Base-by-base conservation (phyloP, 169 alveolate species). In the Ichthyophthirius multifiliis region DNA sequence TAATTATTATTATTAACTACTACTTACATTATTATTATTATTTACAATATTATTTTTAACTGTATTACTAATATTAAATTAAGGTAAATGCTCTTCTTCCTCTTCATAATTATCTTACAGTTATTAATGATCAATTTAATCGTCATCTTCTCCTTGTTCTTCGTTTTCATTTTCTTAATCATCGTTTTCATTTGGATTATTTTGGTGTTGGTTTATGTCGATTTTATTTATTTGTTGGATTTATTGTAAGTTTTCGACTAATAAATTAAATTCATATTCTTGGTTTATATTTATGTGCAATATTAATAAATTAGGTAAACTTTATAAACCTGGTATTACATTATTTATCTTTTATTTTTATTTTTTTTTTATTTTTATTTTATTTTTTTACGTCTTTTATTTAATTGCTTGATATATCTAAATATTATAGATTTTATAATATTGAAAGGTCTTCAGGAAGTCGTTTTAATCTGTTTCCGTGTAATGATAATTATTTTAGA, bases 341-440 rank as follows among this genome's bases (percentile, higher is more conserved):
- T n/a, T n/a, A n/a, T n/a, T n/a, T n/a, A n/a, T n/a, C n/a, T n/a
- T n/a, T n/a, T n/a, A n/a, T n/a, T n/a, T n/a, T n/a, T n/a, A n/a
- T n/a, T n/a, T n/a, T n/a, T n/a, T n/a, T n/a, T n/a, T n/a, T n/a
- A n/a, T n/a, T n/a, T n/a, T n/a, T n/a, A n/a, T n/a, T n/a, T n/a
- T n/a, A n/a, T n/a, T n/a, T n/a, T n/a, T n/a, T n/a, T n/a, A n/a
- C n/a, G n/a, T n/a, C n/a, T n/a, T n/a, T n/a, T n/a, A 91, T 79
- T 74, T 74, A 55, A 84, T 91, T 91, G 80, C 81, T 83, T 20
- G 89, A 82, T 46, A 91, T 85, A 82, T 91, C 95, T n/a, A 91
- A 65, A 35, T 48, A 55, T 78, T 85, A 87, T 30, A 91, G 67
- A 45, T 65, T 67, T 43, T 82, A 43, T 34, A 87, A 75, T 44